A percentile compares a stretch with the other conserved stretches of the same genome.
phyloP scores from a whole-genome alignment of 2,329 filamentous ascomycete species.

The Colletotrichum horii region DNA sequence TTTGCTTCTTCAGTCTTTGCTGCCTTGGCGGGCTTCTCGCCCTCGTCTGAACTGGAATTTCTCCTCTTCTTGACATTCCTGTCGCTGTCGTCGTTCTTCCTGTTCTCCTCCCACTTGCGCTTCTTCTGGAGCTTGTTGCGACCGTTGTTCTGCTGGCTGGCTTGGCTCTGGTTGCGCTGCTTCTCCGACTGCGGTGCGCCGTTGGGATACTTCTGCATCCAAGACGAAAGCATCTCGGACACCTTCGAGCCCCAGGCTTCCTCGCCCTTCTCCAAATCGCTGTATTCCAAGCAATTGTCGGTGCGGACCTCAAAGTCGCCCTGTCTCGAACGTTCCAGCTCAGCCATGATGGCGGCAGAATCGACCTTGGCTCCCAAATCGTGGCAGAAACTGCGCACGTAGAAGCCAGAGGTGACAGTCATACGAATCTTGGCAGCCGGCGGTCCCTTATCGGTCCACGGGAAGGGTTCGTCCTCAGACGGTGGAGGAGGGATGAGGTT shows the following conservation, averaged over 20 bases:
- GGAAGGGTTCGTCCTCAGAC: constrained; percentile 52
- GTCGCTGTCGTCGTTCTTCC: neutral
- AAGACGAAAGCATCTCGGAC: constrained; percentile 47
- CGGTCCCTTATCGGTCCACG: constrained; percentile 67
- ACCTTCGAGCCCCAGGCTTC: constrained; percentile 83
- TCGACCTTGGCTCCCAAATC: constrained; percentile 84
- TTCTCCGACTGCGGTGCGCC: constrained; percentile 27
- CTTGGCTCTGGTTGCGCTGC: constrained; percentile 10
- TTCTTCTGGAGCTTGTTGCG: constrained; percentile 22
- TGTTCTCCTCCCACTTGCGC: constrained; percentile 14
- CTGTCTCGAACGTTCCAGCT: constrained; percentile 81
- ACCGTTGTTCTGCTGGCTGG: constrained; percentile 5
- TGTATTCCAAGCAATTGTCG: constrained; percentile 77
- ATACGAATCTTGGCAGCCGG: constrained; percentile 85
- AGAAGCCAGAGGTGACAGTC: constrained; percentile 95
- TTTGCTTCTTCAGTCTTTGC: neutral
- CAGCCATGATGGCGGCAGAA: constrained; percentile 86
- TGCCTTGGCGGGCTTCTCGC: neutral
- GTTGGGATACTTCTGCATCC: constrained; percentile 35
- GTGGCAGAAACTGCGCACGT: constrained; percentile 91
- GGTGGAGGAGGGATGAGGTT: constrained; percentile 58
- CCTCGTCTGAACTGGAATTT: constrained; percentile 23
- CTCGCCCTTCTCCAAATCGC: constrained; percentile 78
- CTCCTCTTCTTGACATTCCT: constrained; percentile 13
- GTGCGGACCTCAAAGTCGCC: constrained; percentile 77